A percentile compares a stretch with the other conserved stretches of the same genome.
phyloP scores from a whole-genome alignment of 352 stramenopile species.

The Pythium dissotocum region DNA sequence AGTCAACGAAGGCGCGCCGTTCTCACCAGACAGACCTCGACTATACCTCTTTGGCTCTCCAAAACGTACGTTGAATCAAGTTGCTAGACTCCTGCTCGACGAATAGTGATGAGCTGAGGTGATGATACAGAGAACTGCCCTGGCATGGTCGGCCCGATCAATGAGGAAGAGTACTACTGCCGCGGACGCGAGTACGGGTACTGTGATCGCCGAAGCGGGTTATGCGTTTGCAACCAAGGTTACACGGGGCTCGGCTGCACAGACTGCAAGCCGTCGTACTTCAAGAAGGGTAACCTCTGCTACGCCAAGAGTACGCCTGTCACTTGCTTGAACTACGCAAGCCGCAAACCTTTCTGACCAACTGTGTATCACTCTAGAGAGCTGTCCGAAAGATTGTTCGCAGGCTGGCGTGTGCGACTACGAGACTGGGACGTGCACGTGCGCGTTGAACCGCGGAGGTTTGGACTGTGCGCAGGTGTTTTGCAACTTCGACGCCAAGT shows the following conservation, averaged over 20 bases:
- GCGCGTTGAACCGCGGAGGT: slow-evolving; percentile 64
- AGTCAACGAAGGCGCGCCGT: slow-evolving; percentile 86
- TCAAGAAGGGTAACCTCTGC: slow-evolving; percentile 81
- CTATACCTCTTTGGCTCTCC: slow-evolving; percentile 46
- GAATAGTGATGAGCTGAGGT: neutral
- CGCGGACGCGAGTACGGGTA: slow-evolving; percentile 89
- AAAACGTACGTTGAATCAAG: slow-evolving; percentile 34
- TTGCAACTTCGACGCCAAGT: slow-evolving; percentile 83
- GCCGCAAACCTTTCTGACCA: neutral
- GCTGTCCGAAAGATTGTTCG: slow-evolving; percentile 90
- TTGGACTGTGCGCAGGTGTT: slow-evolving; percentile 79
- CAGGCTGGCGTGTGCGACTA: slow-evolving; percentile 89
- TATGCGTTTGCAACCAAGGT: slow-evolving; percentile 93
- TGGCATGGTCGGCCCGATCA: slow-evolving; percentile 86
- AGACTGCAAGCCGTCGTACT: slow-evolving; percentile 87
- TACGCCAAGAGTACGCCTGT: slow-evolving; percentile 80
- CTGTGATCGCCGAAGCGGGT: slow-evolving; percentile 92
- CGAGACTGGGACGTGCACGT: slow-evolving; percentile 83
- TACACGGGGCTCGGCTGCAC: slow-evolving; percentile 92
- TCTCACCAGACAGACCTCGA: slow-evolving; percentile 67
- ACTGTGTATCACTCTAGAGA: slow-evolving; percentile 34
- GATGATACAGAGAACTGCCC: slow-evolving; percentile 60
- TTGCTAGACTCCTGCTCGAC: neutral
- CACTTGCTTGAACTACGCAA: neutral
- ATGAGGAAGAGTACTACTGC: slow-evolving; percentile 92